phyloP scores from a whole-genome alignment of 345 rosid species.

The Arabis hirsuta region DNA sequence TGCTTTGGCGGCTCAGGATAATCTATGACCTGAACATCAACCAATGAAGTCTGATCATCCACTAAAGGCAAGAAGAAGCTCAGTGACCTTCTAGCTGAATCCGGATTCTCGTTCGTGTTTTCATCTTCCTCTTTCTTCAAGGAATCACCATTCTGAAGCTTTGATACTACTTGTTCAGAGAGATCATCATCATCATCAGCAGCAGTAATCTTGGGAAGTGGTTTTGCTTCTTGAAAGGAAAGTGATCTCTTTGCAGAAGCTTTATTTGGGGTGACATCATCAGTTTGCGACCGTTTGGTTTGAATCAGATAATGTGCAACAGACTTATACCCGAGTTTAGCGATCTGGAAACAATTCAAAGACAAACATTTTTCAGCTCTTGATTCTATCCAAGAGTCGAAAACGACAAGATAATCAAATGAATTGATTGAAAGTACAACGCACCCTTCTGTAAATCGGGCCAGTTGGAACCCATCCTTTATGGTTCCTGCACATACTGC shows the following conservation, averaged over 20 bases:
- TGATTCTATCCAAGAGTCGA: slow-evolving; percentile 3
- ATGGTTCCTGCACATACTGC: slow-evolving; percentile 81
- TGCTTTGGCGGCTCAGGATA: slow-evolving; percentile 1
- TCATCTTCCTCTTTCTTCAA: slow-evolving; percentile 31
- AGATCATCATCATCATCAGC: slow-evolving; percentile 25
- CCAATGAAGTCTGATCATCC: not conserved
- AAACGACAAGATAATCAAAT: not conserved
- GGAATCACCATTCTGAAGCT: slow-evolving; percentile 4
- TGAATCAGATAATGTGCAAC: slow-evolving; percentile 92
- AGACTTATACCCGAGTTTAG: slow-evolving; percentile 78
- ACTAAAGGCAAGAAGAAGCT: slow-evolving; percentile 31
- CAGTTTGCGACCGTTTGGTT: slow-evolving; percentile 46
- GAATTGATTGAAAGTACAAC: not conserved
- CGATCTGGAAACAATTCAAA: slow-evolving; percentile 50
- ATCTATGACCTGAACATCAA: slow-evolving; percentile 14
- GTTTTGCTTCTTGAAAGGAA: slow-evolving; percentile 54
- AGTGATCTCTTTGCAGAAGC: slow-evolving; percentile 70
- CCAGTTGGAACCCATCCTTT: slow-evolving; percentile 95
- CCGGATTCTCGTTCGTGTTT: slow-evolving; percentile 15
- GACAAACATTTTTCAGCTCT: slow-evolving; percentile 25
- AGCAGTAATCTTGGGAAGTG: slow-evolving; percentile 17
- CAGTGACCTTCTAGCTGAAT: slow-evolving; percentile 26
- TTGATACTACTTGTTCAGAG: slow-evolving; percentile 6
- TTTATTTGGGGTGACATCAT: slow-evolving; percentile 43
- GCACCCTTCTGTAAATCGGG: slow-evolving; percentile 65